Conservation (phyloP, 495 filamentous ascomycete species). For the Penicillium nucicola region DNA sequence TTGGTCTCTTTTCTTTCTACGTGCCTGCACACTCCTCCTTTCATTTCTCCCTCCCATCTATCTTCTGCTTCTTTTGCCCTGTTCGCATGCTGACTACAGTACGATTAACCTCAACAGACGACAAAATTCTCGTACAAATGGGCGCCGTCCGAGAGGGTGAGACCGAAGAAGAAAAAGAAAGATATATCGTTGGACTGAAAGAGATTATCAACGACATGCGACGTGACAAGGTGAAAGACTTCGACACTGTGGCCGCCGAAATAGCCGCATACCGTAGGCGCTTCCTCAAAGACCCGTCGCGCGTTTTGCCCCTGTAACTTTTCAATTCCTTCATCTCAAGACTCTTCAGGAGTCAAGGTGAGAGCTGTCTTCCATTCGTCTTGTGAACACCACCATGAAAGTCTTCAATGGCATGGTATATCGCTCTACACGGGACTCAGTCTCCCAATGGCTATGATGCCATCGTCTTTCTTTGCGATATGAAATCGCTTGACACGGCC, state of each 20-base stretch:
- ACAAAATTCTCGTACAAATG: constrained; percentile 80
- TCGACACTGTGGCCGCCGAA: constrained; percentile 72
- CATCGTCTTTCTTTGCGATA: constrained; percentile 3
- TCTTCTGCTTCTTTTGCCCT: constrained; percentile 21
- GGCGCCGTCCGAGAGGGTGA: constrained; percentile 69
- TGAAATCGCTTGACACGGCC: constrained; percentile 2
- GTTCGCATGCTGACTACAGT: constrained; percentile 59
- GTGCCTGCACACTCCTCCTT: constrained; percentile 1
- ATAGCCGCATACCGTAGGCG: constrained; percentile 80
- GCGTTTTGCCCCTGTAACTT: constrained; percentile 46
- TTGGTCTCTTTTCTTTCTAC: constrained; percentile 10
- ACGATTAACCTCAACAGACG: constrained; percentile 63
- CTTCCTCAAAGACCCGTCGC: constrained; percentile 56
- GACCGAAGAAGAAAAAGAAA: constrained; percentile 63
- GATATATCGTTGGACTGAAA: constrained; percentile 73
- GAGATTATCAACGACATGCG: constrained; percentile 73
- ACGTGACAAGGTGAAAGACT: constrained; percentile 71
- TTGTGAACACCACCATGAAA: constrained; percentile 7
- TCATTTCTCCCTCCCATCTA: constrained; percentile 3
- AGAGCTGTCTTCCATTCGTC: constrained; percentile 28
- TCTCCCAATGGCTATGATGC: neutral
- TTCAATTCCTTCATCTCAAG: neutral
- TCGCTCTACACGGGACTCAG: constrained; percentile 4
- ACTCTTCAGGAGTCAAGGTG: constrained; percentile 18
- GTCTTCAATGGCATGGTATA: constrained; percentile 1